Evolutionary conservation across 768 basidiomycete species (phyloP).

Genomic region (Macrolepiota fuliginosa): DNA sequence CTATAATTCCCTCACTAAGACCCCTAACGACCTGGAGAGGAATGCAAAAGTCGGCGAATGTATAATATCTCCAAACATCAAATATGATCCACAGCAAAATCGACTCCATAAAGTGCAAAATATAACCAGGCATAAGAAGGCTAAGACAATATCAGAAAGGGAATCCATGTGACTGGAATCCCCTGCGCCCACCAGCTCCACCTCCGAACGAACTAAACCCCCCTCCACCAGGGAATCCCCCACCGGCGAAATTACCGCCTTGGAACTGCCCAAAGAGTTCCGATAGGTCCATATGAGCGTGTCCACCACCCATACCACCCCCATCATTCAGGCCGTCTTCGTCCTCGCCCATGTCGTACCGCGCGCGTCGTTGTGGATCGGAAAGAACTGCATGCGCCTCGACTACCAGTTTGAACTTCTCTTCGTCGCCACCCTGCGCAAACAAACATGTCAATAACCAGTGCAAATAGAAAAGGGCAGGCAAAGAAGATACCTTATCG

Average conservation of each 20-base stretch:
- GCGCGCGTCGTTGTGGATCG: slow-evolving; percentile 65
- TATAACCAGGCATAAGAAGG: not conserved
- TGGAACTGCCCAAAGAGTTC: slow-evolving; percentile 67
- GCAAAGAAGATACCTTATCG: slow-evolving; percentile 60
- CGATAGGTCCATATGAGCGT: slow-evolving; percentile 49
- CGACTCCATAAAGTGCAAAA: not conserved
- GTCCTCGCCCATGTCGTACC: slow-evolving; percentile 83
- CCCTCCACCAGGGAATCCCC: slow-evolving; percentile 27
- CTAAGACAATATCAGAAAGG: slow-evolving; percentile 22
- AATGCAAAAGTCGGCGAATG: not conserved
- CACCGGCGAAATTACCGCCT: slow-evolving; percentile 35
- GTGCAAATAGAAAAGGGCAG: slow-evolving; percentile 8
- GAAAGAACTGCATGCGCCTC: slow-evolving; percentile 84
- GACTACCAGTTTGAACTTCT: slow-evolving; percentile 89
- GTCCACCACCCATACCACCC: slow-evolving; percentile 37
- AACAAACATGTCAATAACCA: not conserved
- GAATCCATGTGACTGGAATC: slow-evolving; percentile 31
- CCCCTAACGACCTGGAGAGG: not conserved
- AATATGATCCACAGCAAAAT: not conserved
- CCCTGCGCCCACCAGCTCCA: slow-evolving; percentile 16
- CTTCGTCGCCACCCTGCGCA: slow-evolving; percentile 85
- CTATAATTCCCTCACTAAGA: too few species aligned
- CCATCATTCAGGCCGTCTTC: slow-evolving; percentile 62
- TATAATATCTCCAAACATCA: not conserved
- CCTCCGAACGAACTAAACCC: slow-evolving; percentile 4